These are phyloP conservation scores for Saccharomycopsis hybrid DNA, from an alignment of 1,139 yeast species.

Conservation along the genomic window DNA sequence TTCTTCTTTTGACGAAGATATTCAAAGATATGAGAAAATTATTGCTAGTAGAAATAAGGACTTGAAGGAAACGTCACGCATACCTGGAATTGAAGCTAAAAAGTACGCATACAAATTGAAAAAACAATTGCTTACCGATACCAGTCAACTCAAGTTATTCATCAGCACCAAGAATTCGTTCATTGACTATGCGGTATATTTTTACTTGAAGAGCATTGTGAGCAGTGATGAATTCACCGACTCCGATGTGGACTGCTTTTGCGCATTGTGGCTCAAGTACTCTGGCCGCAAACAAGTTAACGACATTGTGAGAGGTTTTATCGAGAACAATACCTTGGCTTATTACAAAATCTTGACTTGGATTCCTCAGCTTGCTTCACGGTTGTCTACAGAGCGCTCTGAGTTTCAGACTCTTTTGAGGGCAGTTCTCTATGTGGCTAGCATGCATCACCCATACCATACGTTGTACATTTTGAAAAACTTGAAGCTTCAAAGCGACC, in stretches of 20 bases:
- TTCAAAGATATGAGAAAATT: constrained; percentile 37
- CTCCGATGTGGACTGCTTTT: constrained; percentile 67
- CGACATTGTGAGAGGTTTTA: constrained; percentile 29
- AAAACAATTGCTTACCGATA: constrained; percentile 44
- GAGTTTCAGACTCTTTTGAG: constrained; percentile 53
- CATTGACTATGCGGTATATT: constrained; percentile 50
- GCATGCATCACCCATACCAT: constrained; percentile 70
- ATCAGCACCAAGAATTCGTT: constrained; percentile 37
- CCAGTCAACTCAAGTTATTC: constrained; percentile 38
- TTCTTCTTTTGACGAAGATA: constrained; percentile 37
- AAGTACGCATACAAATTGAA: constrained; percentile 44
- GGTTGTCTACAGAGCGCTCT: constrained; percentile 45
- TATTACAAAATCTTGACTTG: constrained; percentile 64
- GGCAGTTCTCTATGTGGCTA: constrained; percentile 42
- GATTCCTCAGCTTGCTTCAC: constrained; percentile 77
- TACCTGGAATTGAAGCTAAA: constrained; percentile 45
- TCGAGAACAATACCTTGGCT: constrained; percentile 37
- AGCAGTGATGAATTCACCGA: constrained; percentile 41
- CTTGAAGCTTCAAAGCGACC: constrained; percentile 39
- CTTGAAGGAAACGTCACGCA: constrained; percentile 38
- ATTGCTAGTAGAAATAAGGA: constrained; percentile 38
- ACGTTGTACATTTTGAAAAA: constrained; percentile 63
- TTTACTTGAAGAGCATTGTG: constrained; percentile 50
- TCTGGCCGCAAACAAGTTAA: constrained; percentile 40
- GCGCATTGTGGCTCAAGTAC: constrained; percentile 80